Conservation (phyloP, 352 stramenopile species). For the Globisporangium echinulatum region DNA sequence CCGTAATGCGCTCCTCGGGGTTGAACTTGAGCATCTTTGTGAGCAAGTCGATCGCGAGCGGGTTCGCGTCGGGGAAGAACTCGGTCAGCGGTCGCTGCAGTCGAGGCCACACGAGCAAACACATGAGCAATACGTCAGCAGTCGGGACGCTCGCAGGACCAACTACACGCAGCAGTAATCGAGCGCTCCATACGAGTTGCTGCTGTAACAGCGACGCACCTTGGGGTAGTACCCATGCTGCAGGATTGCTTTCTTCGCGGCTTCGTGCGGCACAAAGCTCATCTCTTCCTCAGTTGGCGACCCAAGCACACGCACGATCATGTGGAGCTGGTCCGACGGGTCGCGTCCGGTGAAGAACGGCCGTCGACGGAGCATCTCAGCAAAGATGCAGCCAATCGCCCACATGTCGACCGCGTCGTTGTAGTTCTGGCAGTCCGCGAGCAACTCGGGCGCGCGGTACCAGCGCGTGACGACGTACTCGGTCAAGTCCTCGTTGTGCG, state of each 20-base stretch:
- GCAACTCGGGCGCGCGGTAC: conserved; percentile 84
- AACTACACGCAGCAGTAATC: background rate
- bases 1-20: conserved; percentile 90
- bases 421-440: conserved; percentile 94
- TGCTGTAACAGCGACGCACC: conserved; percentile 18
- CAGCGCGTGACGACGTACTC: conserved; percentile 91
- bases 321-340: conserved; percentile 80
- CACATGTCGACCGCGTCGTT: conserved; percentile 95
- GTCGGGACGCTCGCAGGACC: background rate
- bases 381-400: conserved; percentile 98
- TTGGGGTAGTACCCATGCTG: conserved; percentile 83
- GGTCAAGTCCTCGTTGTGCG: conserved; percentile 68
- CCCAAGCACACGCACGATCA: conserved; percentile 88
- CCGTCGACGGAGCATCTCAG: conserved; percentile 96
- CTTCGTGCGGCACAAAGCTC: conserved; percentile 95
- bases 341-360: conserved; percentile 83
- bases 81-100: conserved; percentile 57
- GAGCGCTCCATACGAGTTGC: background rate
- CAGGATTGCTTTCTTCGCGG: conserved; percentile 73
- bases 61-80: conserved; percentile 84
- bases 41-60: conserved; percentile 83
- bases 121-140: background rate
- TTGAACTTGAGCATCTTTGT: conserved; percentile 92
- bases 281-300: conserved; percentile 94
- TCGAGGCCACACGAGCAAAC: too few species aligned